phyloP scores from a whole-genome alignment of 495 filamentous ascomycete genomes.

The Penicillium bialowiezense region DNA sequence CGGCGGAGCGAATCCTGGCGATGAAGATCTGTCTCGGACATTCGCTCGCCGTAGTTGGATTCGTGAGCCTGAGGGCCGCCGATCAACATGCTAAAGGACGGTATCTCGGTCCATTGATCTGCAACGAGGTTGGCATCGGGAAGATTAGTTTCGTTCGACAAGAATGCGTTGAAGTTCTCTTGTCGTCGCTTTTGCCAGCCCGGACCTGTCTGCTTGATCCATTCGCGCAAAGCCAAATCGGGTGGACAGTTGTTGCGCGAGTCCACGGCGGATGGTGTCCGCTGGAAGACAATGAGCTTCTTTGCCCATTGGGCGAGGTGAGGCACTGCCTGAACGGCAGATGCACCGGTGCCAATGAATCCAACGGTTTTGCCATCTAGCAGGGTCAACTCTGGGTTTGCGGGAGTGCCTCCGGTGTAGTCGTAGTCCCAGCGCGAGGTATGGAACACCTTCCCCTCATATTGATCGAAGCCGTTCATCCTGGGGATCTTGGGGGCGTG shows the following conservation, averaged over 20 bases:
- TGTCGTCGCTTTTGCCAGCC: slow-evolving; percentile 38
- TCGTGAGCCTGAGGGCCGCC: background rate
- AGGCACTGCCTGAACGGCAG: slow-evolving; percentile 42
- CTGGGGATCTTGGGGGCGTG: slow-evolving; percentile 25
- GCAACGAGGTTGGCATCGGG: slow-evolving; percentile 30
- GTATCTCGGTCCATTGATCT: slow-evolving; percentile 38
- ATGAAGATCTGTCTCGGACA: slow-evolving; percentile 2
- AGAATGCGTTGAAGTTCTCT: slow-evolving; percentile 6
- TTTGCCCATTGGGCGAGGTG: slow-evolving; percentile 29
- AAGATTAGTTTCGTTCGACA: background rate
- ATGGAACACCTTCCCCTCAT: slow-evolving; percentile 34
- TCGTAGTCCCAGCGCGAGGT: slow-evolving; percentile 42
- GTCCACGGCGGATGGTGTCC: slow-evolving; percentile 51
- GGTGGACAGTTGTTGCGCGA: slow-evolving; percentile 27
- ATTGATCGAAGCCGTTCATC: slow-evolving; percentile 17
- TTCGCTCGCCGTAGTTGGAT: background rate
- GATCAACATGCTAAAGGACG: background rate
- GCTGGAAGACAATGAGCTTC: slow-evolving; percentile 46
- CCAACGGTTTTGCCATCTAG: slow-evolving; percentile 42
- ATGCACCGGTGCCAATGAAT: slow-evolving; percentile 50
- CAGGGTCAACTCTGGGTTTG: slow-evolving; percentile 36
- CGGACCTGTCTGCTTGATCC: slow-evolving; percentile 42
- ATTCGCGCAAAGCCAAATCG: slow-evolving; percentile 16
- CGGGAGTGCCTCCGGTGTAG: slow-evolving; percentile 49
- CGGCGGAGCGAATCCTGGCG: slow-evolving; percentile 1